Evolutionary conservation across 345 rosid genomes (phyloP).

Genomic region (Lepidium africanum): DNA sequence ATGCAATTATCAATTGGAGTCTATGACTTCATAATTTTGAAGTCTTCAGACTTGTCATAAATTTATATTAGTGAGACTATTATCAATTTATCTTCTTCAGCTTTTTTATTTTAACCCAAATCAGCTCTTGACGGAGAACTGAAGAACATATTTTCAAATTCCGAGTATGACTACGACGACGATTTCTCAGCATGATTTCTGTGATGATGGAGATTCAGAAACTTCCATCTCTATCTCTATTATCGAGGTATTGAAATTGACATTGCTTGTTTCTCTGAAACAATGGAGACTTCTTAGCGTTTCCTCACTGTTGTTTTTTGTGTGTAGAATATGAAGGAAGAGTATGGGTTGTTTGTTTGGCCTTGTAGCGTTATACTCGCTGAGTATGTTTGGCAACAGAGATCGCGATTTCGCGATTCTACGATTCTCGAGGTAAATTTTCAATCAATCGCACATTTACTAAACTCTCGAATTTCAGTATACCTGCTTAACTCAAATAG

Average conservation of each 20-base stretch:
- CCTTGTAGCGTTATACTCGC: conserved; percentile 82
- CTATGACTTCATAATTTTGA: too few relatives aligned
- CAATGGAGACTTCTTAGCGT: background rate
- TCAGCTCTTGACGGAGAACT: background rate
- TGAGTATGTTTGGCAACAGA: conserved; percentile 89
- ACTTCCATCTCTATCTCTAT: conserved; percentile 47
- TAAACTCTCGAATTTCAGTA: background rate
- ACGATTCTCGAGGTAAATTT: conserved; percentile 43
- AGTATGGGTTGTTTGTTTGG: conserved; percentile 84
- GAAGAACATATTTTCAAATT: background rate
- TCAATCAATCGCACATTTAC: background rate
- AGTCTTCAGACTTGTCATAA: too few relatives aligned
- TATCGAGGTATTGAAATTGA: conserved; percentile 47
- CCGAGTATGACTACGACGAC: conserved; percentile 40
- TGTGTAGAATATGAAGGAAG: conserved; percentile 74
- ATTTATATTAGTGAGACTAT: background rate
- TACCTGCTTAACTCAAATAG: background rate
- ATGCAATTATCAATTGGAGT: too few relatives aligned
- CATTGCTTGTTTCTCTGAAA: background rate
- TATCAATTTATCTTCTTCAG: background rate
- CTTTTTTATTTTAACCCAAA: background rate
- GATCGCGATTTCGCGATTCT: conserved; percentile 46
- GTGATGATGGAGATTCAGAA: conserved; percentile 31
- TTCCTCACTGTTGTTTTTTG: background rate
- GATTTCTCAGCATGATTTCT: conserved; percentile 47